phyloP scores from a whole-genome alignment of 495 filamentous ascomycete genomes.

The Talaromyces thailandensis region DNA sequence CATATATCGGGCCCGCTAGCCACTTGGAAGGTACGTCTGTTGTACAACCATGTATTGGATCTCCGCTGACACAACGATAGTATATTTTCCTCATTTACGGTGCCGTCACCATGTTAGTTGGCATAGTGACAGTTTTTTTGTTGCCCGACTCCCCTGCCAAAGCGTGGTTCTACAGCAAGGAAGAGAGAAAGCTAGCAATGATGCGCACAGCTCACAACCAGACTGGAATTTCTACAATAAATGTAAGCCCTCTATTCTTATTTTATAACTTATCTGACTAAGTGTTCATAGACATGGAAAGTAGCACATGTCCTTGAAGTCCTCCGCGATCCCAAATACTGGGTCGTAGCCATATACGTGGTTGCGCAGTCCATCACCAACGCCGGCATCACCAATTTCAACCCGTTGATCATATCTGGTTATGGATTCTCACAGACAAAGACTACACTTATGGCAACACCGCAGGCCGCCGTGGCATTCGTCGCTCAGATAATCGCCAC shows the following conservation, averaged over 20 bases:
- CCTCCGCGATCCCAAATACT: constrained; percentile 2
- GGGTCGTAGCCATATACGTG: background rate
- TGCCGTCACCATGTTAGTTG: background rate
- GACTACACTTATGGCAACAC: constrained; percentile 2
- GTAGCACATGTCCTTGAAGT: background rate
- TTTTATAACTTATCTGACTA: background rate
- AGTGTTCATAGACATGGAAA: background rate
- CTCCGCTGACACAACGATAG: background rate
- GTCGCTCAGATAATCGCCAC: background rate
- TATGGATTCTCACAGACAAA: background rate
- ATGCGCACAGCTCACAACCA: background rate
- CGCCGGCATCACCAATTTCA: constrained; percentile 4
- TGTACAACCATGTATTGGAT: background rate
- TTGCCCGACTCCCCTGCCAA: background rate
- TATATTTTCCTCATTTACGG: background rate
- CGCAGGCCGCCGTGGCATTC: background rate
- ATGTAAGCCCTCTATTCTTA: background rate
- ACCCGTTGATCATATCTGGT: background rate
- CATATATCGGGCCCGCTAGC: background rate
- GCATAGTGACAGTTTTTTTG: background rate
- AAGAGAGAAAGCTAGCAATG: background rate
- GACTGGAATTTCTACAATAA: background rate
- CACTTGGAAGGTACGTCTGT: background rate
- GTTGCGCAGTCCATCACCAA: background rate
- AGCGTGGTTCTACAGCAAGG: background rate